phyloP scores from a whole-genome alignment of 495 filamentous ascomycete species.

The Aspergillus nanangensis region DNA sequence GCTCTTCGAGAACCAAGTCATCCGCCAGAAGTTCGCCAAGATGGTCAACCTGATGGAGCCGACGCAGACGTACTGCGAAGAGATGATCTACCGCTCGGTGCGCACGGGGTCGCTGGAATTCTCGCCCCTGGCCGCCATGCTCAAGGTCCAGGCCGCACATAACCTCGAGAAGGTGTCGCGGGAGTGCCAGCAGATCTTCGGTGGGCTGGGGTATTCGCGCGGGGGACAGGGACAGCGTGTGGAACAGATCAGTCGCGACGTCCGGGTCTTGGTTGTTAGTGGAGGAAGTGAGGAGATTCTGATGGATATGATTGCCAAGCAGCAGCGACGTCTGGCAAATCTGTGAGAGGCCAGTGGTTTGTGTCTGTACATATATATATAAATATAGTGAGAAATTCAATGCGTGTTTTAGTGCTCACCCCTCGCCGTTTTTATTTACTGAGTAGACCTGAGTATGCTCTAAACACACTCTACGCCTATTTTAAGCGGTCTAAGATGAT shows the following conservation, averaged over 20 bases:
- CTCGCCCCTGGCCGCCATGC: constrained; percentile 27
- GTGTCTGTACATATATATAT: no score
- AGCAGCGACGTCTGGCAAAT: constrained; percentile 25
- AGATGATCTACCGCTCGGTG: constrained; percentile 31
- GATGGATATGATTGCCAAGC: constrained; percentile 39
- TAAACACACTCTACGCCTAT: no score
- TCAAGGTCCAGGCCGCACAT: constrained; percentile 45
- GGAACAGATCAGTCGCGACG: constrained; percentile 48
- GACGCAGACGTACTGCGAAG: constrained; percentile 34
- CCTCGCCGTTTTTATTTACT: no score
- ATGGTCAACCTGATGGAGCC: constrained; percentile 36
- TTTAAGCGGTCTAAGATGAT: no score
- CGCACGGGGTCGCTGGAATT: constrained; percentile 19
- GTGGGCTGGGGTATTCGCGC: no score
- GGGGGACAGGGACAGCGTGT: constrained; percentile 37
- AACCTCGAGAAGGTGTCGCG: constrained; percentile 45
- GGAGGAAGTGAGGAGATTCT: constrained; percentile 52
- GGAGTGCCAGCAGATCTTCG: no score
- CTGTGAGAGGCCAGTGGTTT: no score
- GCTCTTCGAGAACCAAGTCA: constrained; percentile 34
- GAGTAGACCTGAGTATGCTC: no score
- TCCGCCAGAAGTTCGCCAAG: constrained; percentile 31
- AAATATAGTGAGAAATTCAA: no score
- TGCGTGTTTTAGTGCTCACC: no score
- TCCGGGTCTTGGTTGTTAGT: constrained; percentile 48